Percentiles rank a stretch among this genome's conserved stretches.
phyloP scores from a whole-genome alignment of 257 asterid species.

The Lycium ferocissimum region DNA sequence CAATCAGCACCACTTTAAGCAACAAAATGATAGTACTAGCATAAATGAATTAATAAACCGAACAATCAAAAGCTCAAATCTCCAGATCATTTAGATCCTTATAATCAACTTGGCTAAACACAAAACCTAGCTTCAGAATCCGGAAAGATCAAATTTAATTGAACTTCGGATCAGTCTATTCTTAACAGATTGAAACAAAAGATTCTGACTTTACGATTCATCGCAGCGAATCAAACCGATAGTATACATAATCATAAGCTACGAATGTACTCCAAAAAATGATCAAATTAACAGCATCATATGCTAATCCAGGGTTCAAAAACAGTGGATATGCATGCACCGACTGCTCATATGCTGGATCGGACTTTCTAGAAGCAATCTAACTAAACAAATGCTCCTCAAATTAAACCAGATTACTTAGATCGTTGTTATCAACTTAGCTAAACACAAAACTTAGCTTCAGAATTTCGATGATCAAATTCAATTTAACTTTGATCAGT shows the following conservation, averaged over 20 bases:
- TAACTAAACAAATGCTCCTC: no score
- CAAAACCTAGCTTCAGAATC: background rate
- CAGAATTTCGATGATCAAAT: background rate
- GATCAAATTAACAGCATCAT: background rate
- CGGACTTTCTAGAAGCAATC: no score
- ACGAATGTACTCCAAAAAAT: background rate
- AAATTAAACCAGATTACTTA: background rate
- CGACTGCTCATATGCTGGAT: background rate
- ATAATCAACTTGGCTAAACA: background rate
- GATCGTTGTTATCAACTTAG: background rate
- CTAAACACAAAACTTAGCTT: background rate
- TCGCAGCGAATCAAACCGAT: background rate
- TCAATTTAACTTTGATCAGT: background rate
- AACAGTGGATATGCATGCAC: background rate
- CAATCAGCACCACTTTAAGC: background rate
- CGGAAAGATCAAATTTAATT: background rate
- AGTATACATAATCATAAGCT: conserved; percentile 2
- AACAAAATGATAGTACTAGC: background rate
- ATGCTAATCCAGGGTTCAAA: background rate
- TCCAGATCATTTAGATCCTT: background rate
- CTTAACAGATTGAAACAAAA: background rate
- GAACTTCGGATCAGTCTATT: background rate
- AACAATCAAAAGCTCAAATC: background rate
- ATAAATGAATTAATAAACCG: background rate
- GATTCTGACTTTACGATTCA: background rate